Percentiles rank a stretch among this genome's conserved stretches.
These are phyloP conservation scores for Poa annua DNA, from an alignment of 176 grass and related monocot species.

Conservation along the genomic window DNA sequence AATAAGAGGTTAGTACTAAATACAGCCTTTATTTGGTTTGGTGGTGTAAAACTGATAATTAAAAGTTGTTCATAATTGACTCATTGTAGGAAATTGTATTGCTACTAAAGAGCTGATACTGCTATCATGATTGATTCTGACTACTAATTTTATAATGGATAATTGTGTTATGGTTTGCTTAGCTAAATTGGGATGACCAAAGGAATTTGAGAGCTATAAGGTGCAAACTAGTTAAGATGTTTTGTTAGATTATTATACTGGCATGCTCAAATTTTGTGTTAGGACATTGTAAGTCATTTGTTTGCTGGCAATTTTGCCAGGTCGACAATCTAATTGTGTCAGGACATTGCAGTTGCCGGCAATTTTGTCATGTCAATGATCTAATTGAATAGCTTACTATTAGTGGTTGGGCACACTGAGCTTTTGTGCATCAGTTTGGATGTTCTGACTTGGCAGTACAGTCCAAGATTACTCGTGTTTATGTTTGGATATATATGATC, in stretches of 20 bases:
- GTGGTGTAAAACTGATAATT: not conserved
- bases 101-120: not conserved
- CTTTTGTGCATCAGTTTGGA: not conserved
- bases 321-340: not conserved
- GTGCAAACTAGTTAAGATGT: not conserved
- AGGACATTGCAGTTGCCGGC: not conserved
- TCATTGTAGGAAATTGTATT: not conserved
- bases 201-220: not conserved
- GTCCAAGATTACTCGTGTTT: not conserved
- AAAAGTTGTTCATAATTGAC: not conserved
- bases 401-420: not conserved
- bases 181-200: not conserved
- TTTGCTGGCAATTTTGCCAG: no score
- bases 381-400: not conserved
- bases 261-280: no score
- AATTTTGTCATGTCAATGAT: not conserved
- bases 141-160: not conserved
- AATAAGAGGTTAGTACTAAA: conserved; percentile 55
- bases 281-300: no score
- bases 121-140: not conserved
- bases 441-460: conserved; percentile 1
- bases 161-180: not conserved
- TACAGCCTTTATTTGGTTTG: not conserved
- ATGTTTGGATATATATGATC: no score
- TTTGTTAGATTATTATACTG: not conserved